phyloP scores from a whole-genome alignment of 2,329 filamentous ascomycete species.

The Thyridium curvatum region DNA sequence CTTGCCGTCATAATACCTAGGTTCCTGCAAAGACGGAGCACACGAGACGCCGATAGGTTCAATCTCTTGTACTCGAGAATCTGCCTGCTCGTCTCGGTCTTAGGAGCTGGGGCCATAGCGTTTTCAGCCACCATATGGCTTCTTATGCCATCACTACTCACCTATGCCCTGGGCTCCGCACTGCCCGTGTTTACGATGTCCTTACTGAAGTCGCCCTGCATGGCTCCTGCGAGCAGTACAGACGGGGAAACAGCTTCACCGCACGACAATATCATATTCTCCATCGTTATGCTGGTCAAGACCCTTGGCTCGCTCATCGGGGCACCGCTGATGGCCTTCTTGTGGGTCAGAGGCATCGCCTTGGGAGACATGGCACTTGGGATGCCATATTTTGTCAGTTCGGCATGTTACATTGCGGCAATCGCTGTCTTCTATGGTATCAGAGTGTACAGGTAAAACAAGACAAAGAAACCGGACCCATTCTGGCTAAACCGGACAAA shows the following conservation, averaged over 20 bases:
- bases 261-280: conserved; percentile 35
- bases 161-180: conserved; percentile 42
- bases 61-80: conserved; percentile 26
- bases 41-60: conserved; percentile 5
- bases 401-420: conserved; percentile 27
- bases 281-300: conserved; percentile 45
- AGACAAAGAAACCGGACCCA: no score
- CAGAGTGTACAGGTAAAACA: not conserved
- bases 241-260: conserved; percentile 4
- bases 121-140: conserved; percentile 29
- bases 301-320: conserved; percentile 40
- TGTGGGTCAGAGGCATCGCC: conserved; percentile 39
- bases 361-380: conserved; percentile 27
- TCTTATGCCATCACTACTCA: conserved; percentile 33
- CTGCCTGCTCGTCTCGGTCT: conserved; percentile 29
- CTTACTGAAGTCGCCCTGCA: conserved; percentile 35
- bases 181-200: conserved; percentile 43
- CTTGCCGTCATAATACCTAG: conserved; percentile 34
- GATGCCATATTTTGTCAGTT: conserved; percentile 32
- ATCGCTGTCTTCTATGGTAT: conserved; percentile 20
- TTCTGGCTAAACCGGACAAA: no score
- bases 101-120: conserved; percentile 36
- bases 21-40: conserved; percentile 17
- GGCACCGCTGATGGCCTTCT: conserved; percentile 36
- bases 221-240: conserved; percentile 16